These are phyloP conservation scores for Pestalotiopsis sp. DNA, from an alignment of 2,329 filamentous ascomycete species.

Conservation along the genomic window DNA sequence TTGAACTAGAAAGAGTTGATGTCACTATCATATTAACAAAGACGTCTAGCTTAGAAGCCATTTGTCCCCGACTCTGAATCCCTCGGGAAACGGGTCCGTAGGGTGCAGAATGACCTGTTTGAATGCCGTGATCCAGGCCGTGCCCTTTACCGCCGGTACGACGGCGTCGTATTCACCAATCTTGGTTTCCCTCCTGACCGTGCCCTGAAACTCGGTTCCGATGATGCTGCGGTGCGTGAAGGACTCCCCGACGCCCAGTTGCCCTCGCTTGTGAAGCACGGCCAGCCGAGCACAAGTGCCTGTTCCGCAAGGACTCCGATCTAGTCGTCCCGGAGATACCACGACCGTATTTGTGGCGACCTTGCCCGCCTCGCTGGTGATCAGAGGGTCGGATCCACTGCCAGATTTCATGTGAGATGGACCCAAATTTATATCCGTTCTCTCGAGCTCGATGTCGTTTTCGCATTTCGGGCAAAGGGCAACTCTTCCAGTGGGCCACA, in stretches of 20 bases:
- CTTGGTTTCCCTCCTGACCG: conserved; percentile 38
- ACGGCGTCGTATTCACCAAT: conserved; percentile 42
- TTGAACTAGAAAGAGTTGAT: not conserved
- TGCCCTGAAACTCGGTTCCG: conserved; percentile 42
- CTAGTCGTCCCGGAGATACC: conserved; percentile 46
- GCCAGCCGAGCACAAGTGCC: conserved; percentile 46
- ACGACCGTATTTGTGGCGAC: conserved; percentile 42
- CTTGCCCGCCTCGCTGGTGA: conserved; percentile 25
- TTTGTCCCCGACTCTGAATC: conserved; percentile 33
- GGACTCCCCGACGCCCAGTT: conserved; percentile 36
- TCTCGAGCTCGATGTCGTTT: too few relatives aligned
- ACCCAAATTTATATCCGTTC: too few relatives aligned
- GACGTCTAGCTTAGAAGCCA: not conserved
- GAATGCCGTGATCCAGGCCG: conserved; percentile 48
- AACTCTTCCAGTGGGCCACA: too few relatives aligned
- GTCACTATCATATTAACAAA: not conserved
- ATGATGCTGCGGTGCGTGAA: conserved; percentile 45
- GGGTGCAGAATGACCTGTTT: conserved; percentile 46
- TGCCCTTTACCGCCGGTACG: conserved; percentile 42
- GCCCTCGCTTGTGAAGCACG: conserved; percentile 42
- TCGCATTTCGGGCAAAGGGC: too few relatives aligned
- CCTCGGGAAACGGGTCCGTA: conserved; percentile 44
- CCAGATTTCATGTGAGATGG: too few relatives aligned
- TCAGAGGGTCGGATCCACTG: conserved; percentile 20
- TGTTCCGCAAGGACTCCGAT: conserved; percentile 48